These are phyloP conservation scores for Jackrogersella minutella DNA, from an alignment of 495 filamentous ascomycete species.

Conservation along the genomic window DNA sequence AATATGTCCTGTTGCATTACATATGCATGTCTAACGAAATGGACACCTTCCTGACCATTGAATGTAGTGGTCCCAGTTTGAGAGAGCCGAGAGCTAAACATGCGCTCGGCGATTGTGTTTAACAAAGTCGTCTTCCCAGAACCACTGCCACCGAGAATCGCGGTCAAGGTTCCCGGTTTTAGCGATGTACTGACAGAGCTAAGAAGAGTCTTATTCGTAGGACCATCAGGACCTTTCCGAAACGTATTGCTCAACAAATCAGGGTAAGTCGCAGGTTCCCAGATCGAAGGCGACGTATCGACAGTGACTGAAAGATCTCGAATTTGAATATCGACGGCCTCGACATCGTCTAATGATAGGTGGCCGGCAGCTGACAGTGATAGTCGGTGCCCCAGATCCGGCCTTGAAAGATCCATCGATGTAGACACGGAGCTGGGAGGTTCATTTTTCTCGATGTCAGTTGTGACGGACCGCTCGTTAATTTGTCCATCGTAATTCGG, in stretches of 20 bases:
- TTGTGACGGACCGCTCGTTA: slow-evolving; percentile 1
- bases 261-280: slow-evolving; percentile 43
- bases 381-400: slow-evolving; percentile 25
- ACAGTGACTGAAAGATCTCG: slow-evolving; percentile 63
- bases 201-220: slow-evolving; percentile 43
- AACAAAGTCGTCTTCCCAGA: slow-evolving; percentile 77
- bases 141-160: slow-evolving; percentile 77
- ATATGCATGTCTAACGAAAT: slow-evolving; percentile 68
- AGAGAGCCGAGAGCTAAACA: slow-evolving; percentile 61
- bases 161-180: slow-evolving; percentile 66
- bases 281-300: slow-evolving; percentile 55
- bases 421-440: slow-evolving; percentile 36
- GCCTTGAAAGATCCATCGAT: slow-evolving; percentile 29
- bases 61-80: slow-evolving; percentile 64
- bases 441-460: slow-evolving; percentile 31
- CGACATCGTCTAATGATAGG: slow-evolving; percentile 67
- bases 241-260: slow-evolving; percentile 46
- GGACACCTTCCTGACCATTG: slow-evolving; percentile 62
- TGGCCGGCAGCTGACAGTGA: slow-evolving; percentile 46
- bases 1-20: slow-evolving; percentile 81
- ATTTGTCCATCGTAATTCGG: slow-evolving; percentile 2
- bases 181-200: slow-evolving; percentile 40
- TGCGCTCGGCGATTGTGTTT: slow-evolving; percentile 72
- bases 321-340: slow-evolving; percentile 65
- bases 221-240: slow-evolving; percentile 34